phyloP scores from a whole-genome alignment of 2,329 filamentous ascomycete species.

The Dendryphion nanum region DNA sequence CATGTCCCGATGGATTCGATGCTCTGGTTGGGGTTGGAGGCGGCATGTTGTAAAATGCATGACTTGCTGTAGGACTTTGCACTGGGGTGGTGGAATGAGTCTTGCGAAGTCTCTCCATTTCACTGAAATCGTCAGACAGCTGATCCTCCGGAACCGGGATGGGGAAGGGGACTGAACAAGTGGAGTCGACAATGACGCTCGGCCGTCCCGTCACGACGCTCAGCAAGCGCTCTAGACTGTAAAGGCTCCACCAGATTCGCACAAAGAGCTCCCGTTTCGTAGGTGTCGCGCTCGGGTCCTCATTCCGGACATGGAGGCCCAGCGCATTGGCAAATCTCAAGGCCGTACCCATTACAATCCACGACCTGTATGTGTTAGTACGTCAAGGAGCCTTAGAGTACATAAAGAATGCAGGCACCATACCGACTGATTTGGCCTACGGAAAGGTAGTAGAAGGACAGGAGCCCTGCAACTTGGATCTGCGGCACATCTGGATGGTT shows the following conservation, averaged over 20 bases:
- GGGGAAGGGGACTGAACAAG: conserved; percentile 37
- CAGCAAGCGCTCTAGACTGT: conserved; percentile 40
- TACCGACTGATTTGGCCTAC: conserved; percentile 43
- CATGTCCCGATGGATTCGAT: not conserved
- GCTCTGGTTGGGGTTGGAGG: not conserved
- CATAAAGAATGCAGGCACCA: conserved; percentile 7
- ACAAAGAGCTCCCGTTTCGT: conserved; percentile 36
- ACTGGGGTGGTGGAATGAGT: conserved; percentile 1
- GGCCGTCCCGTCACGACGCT: conserved; percentile 42
- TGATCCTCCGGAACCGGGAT: conserved; percentile 20
- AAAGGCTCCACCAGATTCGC: conserved; percentile 44
- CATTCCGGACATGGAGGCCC: conserved; percentile 41
- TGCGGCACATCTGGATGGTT: conserved; percentile 38
- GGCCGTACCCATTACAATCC: conserved; percentile 37
- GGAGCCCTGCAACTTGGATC: conserved; percentile 39
- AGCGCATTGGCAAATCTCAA: conserved; percentile 38
- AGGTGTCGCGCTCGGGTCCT: conserved; percentile 26
- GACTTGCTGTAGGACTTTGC: conserved; percentile 2
- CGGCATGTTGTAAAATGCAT: not conserved
- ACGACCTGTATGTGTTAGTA: conserved; percentile 29
- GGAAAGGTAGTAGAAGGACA: conserved; percentile 42
- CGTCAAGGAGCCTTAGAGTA: not conserved
- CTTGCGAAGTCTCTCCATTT: conserved; percentile 8
- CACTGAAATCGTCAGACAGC: conserved; percentile 6
- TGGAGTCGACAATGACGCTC: conserved; percentile 34